Percentiles rank a stretch among this genome's conserved stretches.
These are phyloP conservation scores for Graphiopsis chlorocephala DNA, from an alignment of 2,329 filamentous ascomycete genomes.

Conservation along the genomic window DNA sequence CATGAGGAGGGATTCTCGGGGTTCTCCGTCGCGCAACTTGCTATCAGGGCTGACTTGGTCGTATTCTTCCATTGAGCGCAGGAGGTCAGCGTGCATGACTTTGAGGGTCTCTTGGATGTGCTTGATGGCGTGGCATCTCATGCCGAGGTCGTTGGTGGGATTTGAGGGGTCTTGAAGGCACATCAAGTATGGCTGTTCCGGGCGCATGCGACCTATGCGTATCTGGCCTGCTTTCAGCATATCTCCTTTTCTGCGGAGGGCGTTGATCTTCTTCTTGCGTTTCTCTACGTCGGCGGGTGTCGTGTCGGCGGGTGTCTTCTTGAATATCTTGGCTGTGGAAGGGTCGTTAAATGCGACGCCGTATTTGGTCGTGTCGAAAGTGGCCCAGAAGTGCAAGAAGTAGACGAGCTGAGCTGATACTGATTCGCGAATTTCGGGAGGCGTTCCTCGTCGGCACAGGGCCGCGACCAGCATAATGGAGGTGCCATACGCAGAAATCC, in stretches of 20 bases:
- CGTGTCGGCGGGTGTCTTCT: background rate
- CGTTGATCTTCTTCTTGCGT: background rate
- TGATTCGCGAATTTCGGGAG: conserved; percentile 17
- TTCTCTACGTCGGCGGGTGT: background rate
- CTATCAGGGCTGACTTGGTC: background rate
- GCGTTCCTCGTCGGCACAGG: conserved; percentile 36
- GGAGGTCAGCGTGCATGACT: conserved; percentile 22
- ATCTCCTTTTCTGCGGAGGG: background rate
- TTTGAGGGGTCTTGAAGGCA: conserved; percentile 60
- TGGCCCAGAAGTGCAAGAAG: conserved; percentile 51
- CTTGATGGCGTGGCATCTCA: conserved; percentile 46
- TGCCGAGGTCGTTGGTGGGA: conserved; percentile 56
- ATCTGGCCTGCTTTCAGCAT: conserved; percentile 27
- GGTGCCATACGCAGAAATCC: conserved; percentile 54
- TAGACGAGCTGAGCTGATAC: conserved; percentile 46
- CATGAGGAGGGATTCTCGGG: conserved; percentile 20
- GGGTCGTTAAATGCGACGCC: conserved; percentile 43
- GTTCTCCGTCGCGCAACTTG: background rate
- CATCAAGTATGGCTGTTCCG: conserved; percentile 42
- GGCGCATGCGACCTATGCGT: conserved; percentile 34
- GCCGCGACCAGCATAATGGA: conserved; percentile 58
- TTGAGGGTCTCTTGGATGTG: conserved; percentile 49
- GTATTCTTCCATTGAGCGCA: conserved; percentile 16
- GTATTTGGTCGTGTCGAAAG: conserved; percentile 44
- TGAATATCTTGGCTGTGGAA: background rate